These are phyloP conservation scores for Candida silvatica DNA, from an alignment of 805 yeast genomes.

Conservation along the genomic window DNA sequence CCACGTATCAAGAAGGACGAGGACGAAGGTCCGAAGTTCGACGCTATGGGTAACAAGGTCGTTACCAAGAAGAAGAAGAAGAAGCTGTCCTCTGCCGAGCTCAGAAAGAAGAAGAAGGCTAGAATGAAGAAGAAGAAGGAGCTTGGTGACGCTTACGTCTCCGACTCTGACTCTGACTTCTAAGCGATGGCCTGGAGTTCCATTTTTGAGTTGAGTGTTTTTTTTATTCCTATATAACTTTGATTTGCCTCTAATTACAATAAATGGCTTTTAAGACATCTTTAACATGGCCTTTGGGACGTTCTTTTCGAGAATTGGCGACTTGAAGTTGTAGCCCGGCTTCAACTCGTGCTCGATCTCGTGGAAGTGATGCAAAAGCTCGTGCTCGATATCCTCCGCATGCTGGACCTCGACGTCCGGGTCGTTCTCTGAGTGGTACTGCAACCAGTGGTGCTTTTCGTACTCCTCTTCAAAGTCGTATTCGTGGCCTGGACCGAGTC, in stretches of 20 bases:
- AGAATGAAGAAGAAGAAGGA: slow-evolving; percentile 99
- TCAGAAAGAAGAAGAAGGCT: slow-evolving; percentile 99
- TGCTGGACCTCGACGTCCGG: slow-evolving; percentile 78
- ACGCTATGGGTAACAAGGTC: slow-evolving; percentile 99
- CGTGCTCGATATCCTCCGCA: slow-evolving; percentile 85
- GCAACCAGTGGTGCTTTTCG: slow-evolving; percentile 91
- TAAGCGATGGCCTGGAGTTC: slow-evolving; percentile 29
- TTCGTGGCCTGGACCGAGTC: slow-evolving; percentile 82
- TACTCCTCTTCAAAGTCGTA: slow-evolving; percentile 90
- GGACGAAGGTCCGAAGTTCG: slow-evolving; percentile 96
- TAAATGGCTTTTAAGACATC: no score
- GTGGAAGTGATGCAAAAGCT: slow-evolving; percentile 75
- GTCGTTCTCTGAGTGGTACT: slow-evolving; percentile 67
- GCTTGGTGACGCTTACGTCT: slow-evolving; percentile 98
- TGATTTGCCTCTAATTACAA: not conserved
- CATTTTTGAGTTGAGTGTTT: not conserved
- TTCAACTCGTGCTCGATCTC: slow-evolving; percentile 47
- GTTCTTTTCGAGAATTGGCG: slow-evolving; percentile 8
- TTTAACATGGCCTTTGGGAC: no score
- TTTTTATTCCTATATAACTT: slow-evolving; percentile 1
- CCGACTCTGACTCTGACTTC: slow-evolving; percentile 42
- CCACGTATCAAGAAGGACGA: slow-evolving; percentile 97
- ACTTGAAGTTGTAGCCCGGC: slow-evolving; percentile 5
- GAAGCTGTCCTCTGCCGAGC: slow-evolving; percentile 97
- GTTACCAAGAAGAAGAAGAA: slow-evolving; percentile 92